Evolutionary conservation across 2,329 filamentous ascomycete genomes (phyloP).

Genomic region (Chrysoporthe cubensis): DNA sequence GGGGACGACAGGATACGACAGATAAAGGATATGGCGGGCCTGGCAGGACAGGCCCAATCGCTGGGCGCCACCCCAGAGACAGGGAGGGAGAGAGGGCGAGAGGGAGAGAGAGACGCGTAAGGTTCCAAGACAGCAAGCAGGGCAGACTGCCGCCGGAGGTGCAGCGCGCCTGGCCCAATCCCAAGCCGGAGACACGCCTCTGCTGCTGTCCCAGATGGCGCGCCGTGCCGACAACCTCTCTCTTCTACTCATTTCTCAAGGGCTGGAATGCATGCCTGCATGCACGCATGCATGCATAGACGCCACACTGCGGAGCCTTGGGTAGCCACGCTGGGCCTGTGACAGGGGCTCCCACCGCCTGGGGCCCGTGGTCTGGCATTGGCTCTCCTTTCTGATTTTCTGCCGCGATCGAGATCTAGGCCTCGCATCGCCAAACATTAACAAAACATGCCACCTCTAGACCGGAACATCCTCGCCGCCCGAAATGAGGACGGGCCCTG

Average conservation of each 20-base stretch:
- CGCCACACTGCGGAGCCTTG: not conserved
- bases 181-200: no score
- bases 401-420: not conserved
- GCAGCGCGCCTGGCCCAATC: not conserved
- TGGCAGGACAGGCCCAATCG: not conserved
- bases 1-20: not conserved
- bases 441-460: no score
- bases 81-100: not conserved
- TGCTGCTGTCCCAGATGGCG: no score
- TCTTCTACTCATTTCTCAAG: no score
- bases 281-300: not conserved
- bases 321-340: not conserved
- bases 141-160: not conserved
- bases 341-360: not conserved
- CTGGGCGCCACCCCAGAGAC: not conserved
- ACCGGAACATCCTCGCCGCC: no score
- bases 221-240: no score
- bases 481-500: no score
- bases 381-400: not conserved
- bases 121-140: not conserved
- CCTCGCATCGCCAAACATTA: no score
- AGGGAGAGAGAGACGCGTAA: conserved; percentile 3
- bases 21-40: not conserved
- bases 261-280: no score
- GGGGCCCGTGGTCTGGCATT: not conserved